Base-by-base conservation (phyloP, 176 grass and related monocot species). In the Calamus simplicifolius region DNA sequence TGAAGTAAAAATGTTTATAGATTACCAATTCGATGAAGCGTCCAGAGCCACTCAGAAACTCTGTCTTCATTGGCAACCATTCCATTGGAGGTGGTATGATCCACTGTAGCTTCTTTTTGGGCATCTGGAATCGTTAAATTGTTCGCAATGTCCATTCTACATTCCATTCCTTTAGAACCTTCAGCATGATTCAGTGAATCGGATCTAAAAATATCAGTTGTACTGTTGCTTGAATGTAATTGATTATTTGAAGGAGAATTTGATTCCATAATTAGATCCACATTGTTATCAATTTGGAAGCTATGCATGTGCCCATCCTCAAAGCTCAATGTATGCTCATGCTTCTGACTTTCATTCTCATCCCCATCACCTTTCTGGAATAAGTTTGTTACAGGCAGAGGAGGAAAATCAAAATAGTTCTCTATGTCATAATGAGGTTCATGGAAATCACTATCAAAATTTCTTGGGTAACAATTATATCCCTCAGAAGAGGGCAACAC, bases 41-140 rank as follows among this genome's bases (percentile, higher is more conserved):
- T 97, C 92, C 92, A 97, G 50, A 97, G 72, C 92, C 92, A 97
- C 63, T 91, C 87, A n/a, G 93, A 90, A 54, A 85, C 93, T 65
- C 78, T 78, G 68, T 97, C 87, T 74, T 85, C 85, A 73, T 73
- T 73, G 1, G 64, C 67, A 60, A 63, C 29, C 1, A 72, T 71
- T 67, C 64, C 52, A 57, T 66, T 77, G 14, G 81, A 77, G 63
- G 51, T 70, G 52, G 87, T 79, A 62, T 61, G 69, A 61, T 68
- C 58, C 67, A 74, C 61, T 56, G 79, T 68, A 73, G 83, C 69
- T 87, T 66, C 73, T 69, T 85, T 74, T 59, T 80, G 84, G 49
- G 67, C 77, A 81, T 88, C 80, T 66, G 74, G 75, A 73, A 88
- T 87, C 74, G 67, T 81, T 76, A 87, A 75, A 3, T 79, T 77